These are phyloP conservation scores for Albophoma yamanashiensis DNA, from an alignment of 2,329 filamentous ascomycete species.

Conservation along the genomic window DNA sequence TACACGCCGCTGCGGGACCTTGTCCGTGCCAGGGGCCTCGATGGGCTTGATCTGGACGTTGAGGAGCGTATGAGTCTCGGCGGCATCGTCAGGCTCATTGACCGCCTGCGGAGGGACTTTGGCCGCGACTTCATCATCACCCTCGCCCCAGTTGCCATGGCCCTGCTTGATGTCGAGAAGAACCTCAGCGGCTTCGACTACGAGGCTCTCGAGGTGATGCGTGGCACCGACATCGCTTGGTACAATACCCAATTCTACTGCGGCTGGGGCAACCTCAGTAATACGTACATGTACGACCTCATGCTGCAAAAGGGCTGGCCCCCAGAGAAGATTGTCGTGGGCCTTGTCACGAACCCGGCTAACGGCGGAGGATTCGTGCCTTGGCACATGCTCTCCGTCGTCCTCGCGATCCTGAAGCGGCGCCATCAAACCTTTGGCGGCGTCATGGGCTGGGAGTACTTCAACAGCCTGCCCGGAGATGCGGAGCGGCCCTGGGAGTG, in stretches of 20 bases:
- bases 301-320: slow-evolving; percentile 57
- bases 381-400: slow-evolving; percentile 33
- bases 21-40: slow-evolving; percentile 48
- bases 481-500: slow-evolving; percentile 61
- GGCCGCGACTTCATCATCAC: slow-evolving; percentile 64
- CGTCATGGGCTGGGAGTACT: slow-evolving; percentile 94
- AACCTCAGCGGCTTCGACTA: slow-evolving; percentile 81
- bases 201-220: slow-evolving; percentile 56
- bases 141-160: slow-evolving; percentile 71
- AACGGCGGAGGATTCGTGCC: slow-evolving; percentile 53
- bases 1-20: slow-evolving; percentile 59
- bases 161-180: slow-evolving; percentile 39
- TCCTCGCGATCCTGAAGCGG: slow-evolving; percentile 28
- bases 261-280: slow-evolving; percentile 59
- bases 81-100: slow-evolving; percentile 56
- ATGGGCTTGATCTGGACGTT: slow-evolving; percentile 69
- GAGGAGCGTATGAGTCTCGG: slow-evolving; percentile 64
- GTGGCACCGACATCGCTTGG: slow-evolving; percentile 60
- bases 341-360: slow-evolving; percentile 66
- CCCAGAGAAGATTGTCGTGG: slow-evolving; percentile 64
- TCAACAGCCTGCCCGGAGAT: slow-evolving; percentile 65
- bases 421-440: slow-evolving; percentile 65
- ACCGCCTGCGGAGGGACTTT: slow-evolving; percentile 58
- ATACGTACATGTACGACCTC: slow-evolving; percentile 35
- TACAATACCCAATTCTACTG: slow-evolving; percentile 94